Conservation (phyloP, 331 rosid genomes). For the Quercus tomentella region DNA sequence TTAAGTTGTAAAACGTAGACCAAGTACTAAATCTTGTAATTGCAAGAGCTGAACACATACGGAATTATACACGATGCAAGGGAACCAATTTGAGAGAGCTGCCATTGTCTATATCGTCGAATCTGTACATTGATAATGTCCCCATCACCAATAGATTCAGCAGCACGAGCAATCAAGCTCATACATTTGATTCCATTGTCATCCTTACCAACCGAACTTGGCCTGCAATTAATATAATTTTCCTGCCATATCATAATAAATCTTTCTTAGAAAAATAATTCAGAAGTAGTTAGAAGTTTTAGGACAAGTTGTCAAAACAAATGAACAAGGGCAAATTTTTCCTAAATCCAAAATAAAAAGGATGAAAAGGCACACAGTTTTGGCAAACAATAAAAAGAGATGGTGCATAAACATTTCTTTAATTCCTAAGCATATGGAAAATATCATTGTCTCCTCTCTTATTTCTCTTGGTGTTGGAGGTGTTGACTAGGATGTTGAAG, state of each 20-base stretch:
- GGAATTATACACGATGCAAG: slow-evolving; percentile 79
- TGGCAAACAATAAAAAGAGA: not conserved
- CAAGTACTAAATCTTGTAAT: not conserved
- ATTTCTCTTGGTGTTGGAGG: no score
- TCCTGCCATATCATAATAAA: slow-evolving; percentile 53
- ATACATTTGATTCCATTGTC: slow-evolving; percentile 74
- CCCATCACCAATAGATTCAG: slow-evolving; percentile 91
- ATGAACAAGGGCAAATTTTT: not conserved
- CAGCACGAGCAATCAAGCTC: slow-evolving; percentile 79
- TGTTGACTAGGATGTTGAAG: no score
- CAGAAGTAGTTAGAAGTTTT: slow-evolving; percentile 3
- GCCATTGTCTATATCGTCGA: slow-evolving; percentile 95
- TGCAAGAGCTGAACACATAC: slow-evolving; percentile 52
- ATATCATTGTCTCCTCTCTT: not conserved
- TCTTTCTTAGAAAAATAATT: not conserved
- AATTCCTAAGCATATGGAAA: not conserved
- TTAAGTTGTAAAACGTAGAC: slow-evolving; percentile 4
- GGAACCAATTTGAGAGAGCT: slow-evolving; percentile 83
- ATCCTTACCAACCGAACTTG: slow-evolving; percentile 71
- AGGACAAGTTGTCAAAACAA: not conserved
- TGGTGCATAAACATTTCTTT: not conserved
- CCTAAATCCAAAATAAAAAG: not conserved
- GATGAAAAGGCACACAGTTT: not conserved
- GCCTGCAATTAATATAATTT: slow-evolving; percentile 84
- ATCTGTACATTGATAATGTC: slow-evolving; percentile 91